Base-by-base conservation (phyloP, 2,329 filamentous ascomycete species). In the Scytalidium lignicola region DNA sequence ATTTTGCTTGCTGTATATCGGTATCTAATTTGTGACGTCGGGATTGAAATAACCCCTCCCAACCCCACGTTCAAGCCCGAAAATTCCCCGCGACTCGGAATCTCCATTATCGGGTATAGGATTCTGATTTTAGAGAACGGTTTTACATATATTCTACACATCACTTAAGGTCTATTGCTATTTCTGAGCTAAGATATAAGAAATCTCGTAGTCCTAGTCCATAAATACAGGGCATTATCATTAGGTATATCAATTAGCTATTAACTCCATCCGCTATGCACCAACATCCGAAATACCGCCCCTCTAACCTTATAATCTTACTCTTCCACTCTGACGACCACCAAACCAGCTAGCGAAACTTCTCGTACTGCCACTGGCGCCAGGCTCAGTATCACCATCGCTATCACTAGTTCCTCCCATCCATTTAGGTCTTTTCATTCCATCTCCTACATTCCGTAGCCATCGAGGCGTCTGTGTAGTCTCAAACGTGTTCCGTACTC, bases 401-500 rank as follows among this genome's bases (percentile, higher is more conserved):
- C 78, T 65, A 15, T 69, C 71, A 10, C 75, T 75, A 46, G 80
- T 77, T 19, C 78, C 79, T 17, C 81, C 79, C 81, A 93, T 87
- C 90, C 90, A 95, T 60, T 83, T 86, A 4, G 89, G 90, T 62
- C 85, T 81, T 67, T 85, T 88, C 67, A 91, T 80, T 8, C 78
- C 79, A 50, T 80, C 75, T 1, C 82, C 79, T 22, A 89, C 74
- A 21, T 88, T 85, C 58, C 83, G 79, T 55, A 96, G 72, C 90
- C 91, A 97, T 55, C 83, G 83, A 0, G 93, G 92, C 23, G 85
- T 78, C 46, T 90, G 86, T 2, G 90, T 78, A 0, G 83, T 86
- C 53, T 97, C 92, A 46, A 97, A 82, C 0, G 93, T 97, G 62
- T 99, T 99, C 68, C 85, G 88, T 59, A 99, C 84, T 29, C 92